These are phyloP conservation scores for Cadophora luteo-olivacea DNA, from an alignment of 2,329 filamentous ascomycete species.

Conservation along the genomic window DNA sequence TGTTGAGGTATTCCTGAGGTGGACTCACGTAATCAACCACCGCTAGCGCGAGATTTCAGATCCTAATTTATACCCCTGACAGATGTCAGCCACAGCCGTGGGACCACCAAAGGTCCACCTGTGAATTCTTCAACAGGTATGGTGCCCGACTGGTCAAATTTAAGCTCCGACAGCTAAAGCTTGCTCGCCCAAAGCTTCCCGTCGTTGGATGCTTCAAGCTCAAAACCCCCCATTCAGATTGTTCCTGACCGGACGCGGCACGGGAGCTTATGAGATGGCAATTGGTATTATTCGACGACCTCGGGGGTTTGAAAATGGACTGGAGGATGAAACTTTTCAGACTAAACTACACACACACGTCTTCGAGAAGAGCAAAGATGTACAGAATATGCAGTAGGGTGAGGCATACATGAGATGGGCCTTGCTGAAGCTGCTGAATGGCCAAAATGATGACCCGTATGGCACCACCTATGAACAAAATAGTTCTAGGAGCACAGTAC, in stretches of 20 bases:
- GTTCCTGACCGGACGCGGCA: conserved; percentile 11
- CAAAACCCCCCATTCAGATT: conserved; percentile 12
- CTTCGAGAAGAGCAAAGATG: neutral
- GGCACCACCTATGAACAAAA: neutral
- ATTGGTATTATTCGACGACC: neutral
- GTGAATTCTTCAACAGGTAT: neutral
- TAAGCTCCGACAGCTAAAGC: conserved; percentile 13
- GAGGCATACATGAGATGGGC: conserved; percentile 10
- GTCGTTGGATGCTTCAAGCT: neutral
- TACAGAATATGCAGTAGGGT: conserved; percentile 12
- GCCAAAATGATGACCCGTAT: conserved; percentile 5
- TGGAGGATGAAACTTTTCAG: neutral
- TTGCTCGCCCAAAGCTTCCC: conserved; percentile 7
- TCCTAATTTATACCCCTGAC: conserved; percentile 10
- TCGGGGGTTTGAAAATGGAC: neutral
- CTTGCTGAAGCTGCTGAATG: conserved; percentile 13
- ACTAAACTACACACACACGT: neutral
- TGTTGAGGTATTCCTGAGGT: conserved; percentile 5
- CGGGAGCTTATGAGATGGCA: neutral
- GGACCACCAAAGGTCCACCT: neutral
- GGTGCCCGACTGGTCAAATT: conserved; percentile 7
- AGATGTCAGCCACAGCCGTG: conserved; percentile 15
- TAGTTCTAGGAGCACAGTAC: neutral
- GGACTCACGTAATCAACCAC: conserved; percentile 23
- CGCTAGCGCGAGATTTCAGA: conserved; percentile 18